Conservation (phyloP, 139 green algal species). For the Mesotaenium endlicherianum region DNA sequence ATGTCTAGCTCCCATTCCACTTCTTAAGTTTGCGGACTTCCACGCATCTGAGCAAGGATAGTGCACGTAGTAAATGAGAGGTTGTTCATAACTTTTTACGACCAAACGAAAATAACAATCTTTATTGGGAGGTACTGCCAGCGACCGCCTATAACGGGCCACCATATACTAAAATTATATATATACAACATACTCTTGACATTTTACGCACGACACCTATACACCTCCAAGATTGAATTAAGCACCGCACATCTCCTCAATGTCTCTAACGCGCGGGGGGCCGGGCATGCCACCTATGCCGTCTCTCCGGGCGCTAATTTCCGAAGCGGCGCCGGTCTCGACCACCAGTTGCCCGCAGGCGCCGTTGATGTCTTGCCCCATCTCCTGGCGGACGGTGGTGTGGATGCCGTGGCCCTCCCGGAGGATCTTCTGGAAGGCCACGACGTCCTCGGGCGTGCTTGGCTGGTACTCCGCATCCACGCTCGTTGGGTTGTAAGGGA, state of each 20-base stretch:
- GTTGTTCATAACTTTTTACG: too few species aligned
- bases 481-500: constrained; percentile 82
- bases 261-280: neutral
- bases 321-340: neutral
- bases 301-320: neutral
- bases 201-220: too few species aligned
- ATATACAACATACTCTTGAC: neutral
- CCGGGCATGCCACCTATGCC: neutral
- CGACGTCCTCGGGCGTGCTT: constrained; percentile 32
- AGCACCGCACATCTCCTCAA: neutral
- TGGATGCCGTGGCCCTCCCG: constrained; percentile 67
- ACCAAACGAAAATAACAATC: too few species aligned
- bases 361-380: constrained; percentile 83
- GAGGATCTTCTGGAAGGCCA: constrained; percentile 71
- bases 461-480: constrained; percentile 27
- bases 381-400: constrained; percentile 84
- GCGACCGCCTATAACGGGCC: neutral
- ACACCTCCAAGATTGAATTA: neutral
- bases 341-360: constrained; percentile 81
- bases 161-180: neutral
- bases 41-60: too few species aligned
- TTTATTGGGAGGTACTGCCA: too few species aligned
- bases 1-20: too few species aligned
- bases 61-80: too few species aligned
- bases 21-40: too few species aligned